phyloP scores from a whole-genome alignment of 208 protist species.

The Endotrypanum monterogeii region DNA sequence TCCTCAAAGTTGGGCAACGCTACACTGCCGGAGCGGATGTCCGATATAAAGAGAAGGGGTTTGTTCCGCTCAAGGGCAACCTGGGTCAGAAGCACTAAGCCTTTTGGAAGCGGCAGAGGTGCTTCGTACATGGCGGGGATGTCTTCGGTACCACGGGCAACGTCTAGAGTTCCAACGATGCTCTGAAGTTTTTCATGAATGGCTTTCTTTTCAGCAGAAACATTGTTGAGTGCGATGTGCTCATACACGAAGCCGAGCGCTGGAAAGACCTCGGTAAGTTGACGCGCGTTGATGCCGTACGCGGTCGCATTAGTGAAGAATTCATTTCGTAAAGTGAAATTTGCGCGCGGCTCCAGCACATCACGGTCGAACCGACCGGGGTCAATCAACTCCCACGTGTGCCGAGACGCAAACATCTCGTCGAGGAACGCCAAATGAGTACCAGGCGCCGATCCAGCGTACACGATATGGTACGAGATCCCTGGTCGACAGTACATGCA shows the following conservation, averaged over 20 bases:
- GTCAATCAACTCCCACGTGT: conserved; percentile 95
- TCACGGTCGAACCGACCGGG: conserved; percentile 89
- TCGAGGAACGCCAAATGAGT: conserved; percentile 93
- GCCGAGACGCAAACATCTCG: conserved; percentile 76
- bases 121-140: conserved; percentile 91
- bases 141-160: conserved; percentile 83
- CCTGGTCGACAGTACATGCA: conserved; percentile 69
- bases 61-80: conserved; percentile 76
- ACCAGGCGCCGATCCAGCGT: conserved; percentile 94
- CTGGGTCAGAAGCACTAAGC: conserved; percentile 71
- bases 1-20: conserved; percentile 90
- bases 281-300: conserved; percentile 87
- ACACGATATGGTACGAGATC: conserved; percentile 92
- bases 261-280: conserved; percentile 64
- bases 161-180: conserved; percentile 83
- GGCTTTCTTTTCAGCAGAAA: conserved; percentile 43
- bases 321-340: conserved; percentile 91
- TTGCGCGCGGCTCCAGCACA: conserved; percentile 52
- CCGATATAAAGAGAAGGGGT: conserved; percentile 94
- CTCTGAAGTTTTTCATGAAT: conserved; percentile 67
- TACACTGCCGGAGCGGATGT: conserved; percentile 92
- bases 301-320: conserved; percentile 95
- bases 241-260: conserved; percentile 62
- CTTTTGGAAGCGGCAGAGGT: conserved; percentile 55
- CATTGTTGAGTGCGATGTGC: conserved; percentile 42